phyloP scores from a whole-genome alignment of 2,329 filamentous ascomycete species.

The Samsoniella hepiali region DNA sequence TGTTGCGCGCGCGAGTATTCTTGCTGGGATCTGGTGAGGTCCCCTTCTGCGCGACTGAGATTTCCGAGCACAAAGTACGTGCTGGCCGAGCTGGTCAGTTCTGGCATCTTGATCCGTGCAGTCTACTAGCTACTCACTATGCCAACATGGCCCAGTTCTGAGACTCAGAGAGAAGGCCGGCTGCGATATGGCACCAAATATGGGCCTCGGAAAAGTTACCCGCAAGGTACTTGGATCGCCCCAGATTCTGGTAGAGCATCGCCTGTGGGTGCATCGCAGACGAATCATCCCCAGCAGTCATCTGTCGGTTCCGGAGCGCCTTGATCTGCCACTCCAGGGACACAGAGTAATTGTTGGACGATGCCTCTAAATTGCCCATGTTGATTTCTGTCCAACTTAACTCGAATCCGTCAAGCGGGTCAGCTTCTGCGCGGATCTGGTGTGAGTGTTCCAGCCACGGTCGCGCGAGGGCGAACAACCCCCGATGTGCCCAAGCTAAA shows the following conservation, averaged over 20 bases:
- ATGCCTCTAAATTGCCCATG: background rate
- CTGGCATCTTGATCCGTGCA: background rate
- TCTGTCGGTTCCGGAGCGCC: background rate
- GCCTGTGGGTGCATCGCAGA: background rate
- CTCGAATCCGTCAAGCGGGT: background rate
- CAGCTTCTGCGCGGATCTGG: background rate
- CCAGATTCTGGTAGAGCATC: background rate
- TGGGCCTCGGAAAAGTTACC: background rate
- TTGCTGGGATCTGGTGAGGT: background rate
- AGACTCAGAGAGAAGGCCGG: background rate
- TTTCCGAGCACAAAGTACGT: background rate
- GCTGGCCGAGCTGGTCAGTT: background rate
- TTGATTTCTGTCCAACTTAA: background rate
- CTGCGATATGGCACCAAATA: background rate
- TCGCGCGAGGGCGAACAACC: background rate
- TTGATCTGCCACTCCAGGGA: background rate
- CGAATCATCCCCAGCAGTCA: background rate
- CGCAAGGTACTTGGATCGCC: background rate
- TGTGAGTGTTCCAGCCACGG: background rate
- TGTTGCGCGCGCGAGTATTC: background rate
- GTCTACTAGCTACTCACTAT: background rate
- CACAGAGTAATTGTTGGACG: background rate
- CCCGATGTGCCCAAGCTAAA: background rate
- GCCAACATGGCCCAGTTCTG: slow-evolving; percentile 6
- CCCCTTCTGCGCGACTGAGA: background rate